Evolutionary conservation across 345 rosid genomes (phyloP).

Genomic region (Erodium maritimum): DNA sequence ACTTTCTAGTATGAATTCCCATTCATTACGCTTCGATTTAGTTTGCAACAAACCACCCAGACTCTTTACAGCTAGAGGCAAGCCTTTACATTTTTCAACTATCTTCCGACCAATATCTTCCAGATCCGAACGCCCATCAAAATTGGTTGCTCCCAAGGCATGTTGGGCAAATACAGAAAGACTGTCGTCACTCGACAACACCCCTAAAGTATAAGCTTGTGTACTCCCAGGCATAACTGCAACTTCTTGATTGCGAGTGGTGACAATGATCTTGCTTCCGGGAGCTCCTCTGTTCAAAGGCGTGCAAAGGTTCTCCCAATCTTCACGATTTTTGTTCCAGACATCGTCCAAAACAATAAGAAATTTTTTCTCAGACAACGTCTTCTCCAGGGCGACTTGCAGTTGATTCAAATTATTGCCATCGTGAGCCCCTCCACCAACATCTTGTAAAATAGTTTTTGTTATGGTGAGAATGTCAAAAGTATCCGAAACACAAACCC

Average conservation of each 20-base stretch:
- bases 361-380: neutral
- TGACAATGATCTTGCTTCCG: constrained; percentile 28
- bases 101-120: too few species aligned
- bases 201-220: too few species aligned
- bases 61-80: too few species aligned
- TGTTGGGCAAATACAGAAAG: too few species aligned
- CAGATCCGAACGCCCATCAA: too few species aligned
- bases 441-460: neutral
- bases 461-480: neutral
- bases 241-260: constrained; percentile 29
- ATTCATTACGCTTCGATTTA: too few species aligned
- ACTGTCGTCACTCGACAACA: too few species aligned
- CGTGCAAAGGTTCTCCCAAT: neutral
- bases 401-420: neutral
- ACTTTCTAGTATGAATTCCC: too few species aligned
- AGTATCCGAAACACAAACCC: too few species aligned
- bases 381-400: neutral
- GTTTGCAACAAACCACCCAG: too few species aligned
- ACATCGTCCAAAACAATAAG: constrained; percentile 7
- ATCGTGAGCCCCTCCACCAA: neutral
- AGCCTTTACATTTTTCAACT: too few species aligned
- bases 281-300: neutral
- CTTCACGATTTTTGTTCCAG: constrained; percentile 1
- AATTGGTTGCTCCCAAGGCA: too few species aligned
- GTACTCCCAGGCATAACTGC: constrained; percentile 14